phyloP scores from a whole-genome alignment of 495 filamentous ascomycete species.

The Neurospora hispaniola region DNA sequence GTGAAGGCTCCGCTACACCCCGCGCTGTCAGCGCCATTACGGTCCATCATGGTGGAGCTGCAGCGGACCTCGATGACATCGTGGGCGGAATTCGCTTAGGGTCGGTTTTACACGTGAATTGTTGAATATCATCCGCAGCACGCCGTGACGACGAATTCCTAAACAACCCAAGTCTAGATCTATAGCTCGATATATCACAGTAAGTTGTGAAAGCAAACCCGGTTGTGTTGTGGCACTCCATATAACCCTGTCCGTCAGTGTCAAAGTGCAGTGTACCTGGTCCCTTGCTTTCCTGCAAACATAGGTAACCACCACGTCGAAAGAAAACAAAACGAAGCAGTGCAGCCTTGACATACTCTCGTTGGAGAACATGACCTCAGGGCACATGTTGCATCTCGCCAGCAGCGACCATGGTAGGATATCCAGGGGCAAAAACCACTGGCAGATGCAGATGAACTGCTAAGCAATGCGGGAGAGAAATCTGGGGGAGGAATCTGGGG shows the following conservation, averaged over 20 bases:
- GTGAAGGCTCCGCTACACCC: neutral
- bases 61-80: neutral
- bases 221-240: neutral
- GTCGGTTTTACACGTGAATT: neutral
- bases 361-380: neutral
- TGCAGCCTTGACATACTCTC: neutral
- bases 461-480: neutral
- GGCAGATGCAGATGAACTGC: neutral
- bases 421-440: neutral
- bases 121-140: neutral
- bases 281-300: neutral
- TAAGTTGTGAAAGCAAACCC: neutral
- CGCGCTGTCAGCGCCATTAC: neutral
- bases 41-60: neutral
- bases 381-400: neutral
- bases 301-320: neutral
- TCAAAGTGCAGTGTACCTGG: neutral
- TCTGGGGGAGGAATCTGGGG: neutral
- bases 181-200: neutral
- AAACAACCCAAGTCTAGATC: neutral
- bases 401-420: neutral
- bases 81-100: neutral
- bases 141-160: neutral
- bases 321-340: neutral
- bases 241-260: neutral